These are phyloP conservation scores for Leccinum uliginosum DNA, from an alignment of 768 basidiomycete species.

Conservation along the genomic window DNA sequence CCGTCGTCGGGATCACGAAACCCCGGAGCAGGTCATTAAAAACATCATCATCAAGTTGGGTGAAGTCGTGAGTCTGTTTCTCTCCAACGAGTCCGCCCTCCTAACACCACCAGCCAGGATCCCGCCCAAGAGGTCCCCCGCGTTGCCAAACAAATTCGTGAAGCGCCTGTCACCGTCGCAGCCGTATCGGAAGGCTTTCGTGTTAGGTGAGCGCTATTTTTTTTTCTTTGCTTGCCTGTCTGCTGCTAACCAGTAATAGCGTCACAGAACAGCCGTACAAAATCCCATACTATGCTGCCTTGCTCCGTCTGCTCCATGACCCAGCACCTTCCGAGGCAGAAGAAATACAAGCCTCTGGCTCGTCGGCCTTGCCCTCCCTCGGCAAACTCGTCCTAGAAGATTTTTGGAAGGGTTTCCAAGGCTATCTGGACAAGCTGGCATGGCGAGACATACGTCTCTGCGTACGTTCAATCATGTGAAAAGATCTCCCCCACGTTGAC, in stretches of 20 bases:
- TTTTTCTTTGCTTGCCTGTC: neutral
- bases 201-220: constrained; percentile 44
- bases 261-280: constrained; percentile 94
- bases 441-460: constrained; percentile 90
- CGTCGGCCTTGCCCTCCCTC: constrained; percentile 37
- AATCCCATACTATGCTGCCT: constrained; percentile 81
- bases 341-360: constrained; percentile 21
- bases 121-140: constrained; percentile 63
- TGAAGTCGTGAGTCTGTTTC: constrained; percentile 64
- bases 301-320: constrained; percentile 67
- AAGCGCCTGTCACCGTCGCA: constrained; percentile 55
- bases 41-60: constrained; percentile 67
- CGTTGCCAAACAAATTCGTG: constrained; percentile 61
- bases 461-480: constrained; percentile 43
- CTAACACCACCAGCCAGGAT: constrained; percentile 43
- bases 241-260: constrained; percentile 35
- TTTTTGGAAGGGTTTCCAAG: constrained; percentile 87
- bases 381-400: constrained; percentile 80
- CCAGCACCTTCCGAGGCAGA: constrained; percentile 34
- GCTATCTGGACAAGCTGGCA: constrained; percentile 80
- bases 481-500: constrained; percentile 1
- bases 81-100: too few species aligned
- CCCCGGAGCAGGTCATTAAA: constrained; percentile 70
- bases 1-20: constrained; percentile 63
- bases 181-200: constrained; percentile 72